Conservation (phyloP, 2,329 filamentous ascomycete genomes). For the Emergomyces pasteurianus region DNA sequence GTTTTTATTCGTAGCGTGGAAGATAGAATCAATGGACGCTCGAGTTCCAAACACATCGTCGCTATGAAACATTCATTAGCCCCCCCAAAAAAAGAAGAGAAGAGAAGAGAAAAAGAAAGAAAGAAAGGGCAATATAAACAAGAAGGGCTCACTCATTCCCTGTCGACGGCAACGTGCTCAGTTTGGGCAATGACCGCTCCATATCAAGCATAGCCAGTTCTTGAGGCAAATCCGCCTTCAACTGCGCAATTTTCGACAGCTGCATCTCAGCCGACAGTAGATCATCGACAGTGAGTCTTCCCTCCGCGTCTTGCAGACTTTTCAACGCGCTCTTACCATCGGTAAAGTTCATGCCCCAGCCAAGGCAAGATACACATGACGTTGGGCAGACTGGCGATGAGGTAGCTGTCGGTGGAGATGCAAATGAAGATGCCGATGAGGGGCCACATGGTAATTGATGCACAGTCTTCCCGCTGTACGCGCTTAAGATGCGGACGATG, state of each 20-base stretch:
- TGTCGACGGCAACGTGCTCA: constrained; percentile 58
- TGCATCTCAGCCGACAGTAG: constrained; percentile 28
- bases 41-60: constrained; percentile 56
- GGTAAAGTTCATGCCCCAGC: constrained; percentile 45
- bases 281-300: constrained; percentile 29
- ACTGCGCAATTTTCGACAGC: constrained; percentile 24
- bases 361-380: constrained; percentile 35
- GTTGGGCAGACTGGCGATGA: constrained; percentile 30
- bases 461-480: constrained; percentile 70
- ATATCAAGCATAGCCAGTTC: constrained; percentile 65
- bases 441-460: constrained; percentile 47
- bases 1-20: constrained; percentile 49
- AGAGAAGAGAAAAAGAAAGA: background rate
- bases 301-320: constrained; percentile 19
- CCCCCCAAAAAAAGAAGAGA: background rate
- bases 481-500: constrained; percentile 60
- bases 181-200: constrained; percentile 61
- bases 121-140: too few relatives aligned
- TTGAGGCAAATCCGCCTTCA: constrained; percentile 51
- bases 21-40: constrained; percentile 57
- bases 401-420: constrained; percentile 36
- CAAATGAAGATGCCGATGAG: constrained; percentile 36
- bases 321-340: constrained; percentile 35
- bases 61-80: constrained; percentile 26
- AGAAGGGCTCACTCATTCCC: constrained; percentile 46